Percentiles rank a stretch among this genome's conserved stretches.
Evolutionary conservation across 352 stramenopile species (phyloP).

Genomic region (Globisporangium spinosum): DNA sequence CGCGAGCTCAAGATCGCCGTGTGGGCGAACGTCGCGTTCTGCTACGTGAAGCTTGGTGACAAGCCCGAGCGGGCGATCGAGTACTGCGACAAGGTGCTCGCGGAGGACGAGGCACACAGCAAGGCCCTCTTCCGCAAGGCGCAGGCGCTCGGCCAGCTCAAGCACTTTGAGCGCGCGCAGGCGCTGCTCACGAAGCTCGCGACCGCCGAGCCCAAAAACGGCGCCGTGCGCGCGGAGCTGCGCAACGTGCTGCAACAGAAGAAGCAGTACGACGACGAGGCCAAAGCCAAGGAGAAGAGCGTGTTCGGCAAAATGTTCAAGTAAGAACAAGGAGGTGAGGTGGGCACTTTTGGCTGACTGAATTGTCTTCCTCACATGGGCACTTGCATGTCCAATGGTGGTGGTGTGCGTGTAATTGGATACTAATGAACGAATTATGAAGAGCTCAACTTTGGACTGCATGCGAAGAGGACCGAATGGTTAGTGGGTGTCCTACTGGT

Average conservation of each 20-base stretch:
- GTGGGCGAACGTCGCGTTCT: conserved; percentile 83
- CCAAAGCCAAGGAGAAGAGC: conserved; percentile 47
- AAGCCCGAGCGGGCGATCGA: conserved; percentile 49
- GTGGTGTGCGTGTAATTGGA: conserved; percentile 1
- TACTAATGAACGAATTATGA: neutral
- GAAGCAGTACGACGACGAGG: conserved; percentile 59
- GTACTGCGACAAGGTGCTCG: conserved; percentile 74
- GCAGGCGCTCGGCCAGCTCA: conserved; percentile 59
- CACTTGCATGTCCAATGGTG: neutral
- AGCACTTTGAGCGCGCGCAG: conserved; percentile 53
- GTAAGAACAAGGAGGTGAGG: neutral
- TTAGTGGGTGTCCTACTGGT: no score
- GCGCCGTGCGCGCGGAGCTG: conserved; percentile 54
- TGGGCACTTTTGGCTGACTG: neutral
- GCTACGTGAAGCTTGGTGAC: conserved; percentile 63
- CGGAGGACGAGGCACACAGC: conserved; percentile 53
- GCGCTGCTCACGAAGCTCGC: conserved; percentile 50
- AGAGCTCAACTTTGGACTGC: neutral
- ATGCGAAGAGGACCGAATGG: no score
- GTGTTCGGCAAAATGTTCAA: conserved; percentile 65
- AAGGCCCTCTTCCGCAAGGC: conserved; percentile 84
- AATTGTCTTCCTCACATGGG: neutral
- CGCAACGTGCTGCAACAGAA: conserved; percentile 46
- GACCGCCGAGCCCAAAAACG: conserved; percentile 68
- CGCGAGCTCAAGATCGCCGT: conserved; percentile 60